Conservation (phyloP, 345 rosid genomes). For the Hirschfeldia incana region DNA sequence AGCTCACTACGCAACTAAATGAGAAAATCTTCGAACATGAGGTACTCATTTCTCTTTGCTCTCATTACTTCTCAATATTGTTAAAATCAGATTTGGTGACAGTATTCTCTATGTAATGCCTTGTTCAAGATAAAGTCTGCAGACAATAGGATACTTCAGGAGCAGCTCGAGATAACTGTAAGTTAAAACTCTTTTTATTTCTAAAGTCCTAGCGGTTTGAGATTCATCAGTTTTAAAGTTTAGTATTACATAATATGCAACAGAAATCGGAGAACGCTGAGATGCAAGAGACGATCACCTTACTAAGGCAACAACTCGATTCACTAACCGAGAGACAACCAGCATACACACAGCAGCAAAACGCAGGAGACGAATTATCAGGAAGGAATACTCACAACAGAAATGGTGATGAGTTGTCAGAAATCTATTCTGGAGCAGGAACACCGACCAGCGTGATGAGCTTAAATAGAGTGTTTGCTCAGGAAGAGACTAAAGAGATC, state of each 20-base stretch:
- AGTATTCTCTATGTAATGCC: constrained; percentile 34
- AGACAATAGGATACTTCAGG: constrained; percentile 95
- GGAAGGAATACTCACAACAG: constrained; percentile 55
- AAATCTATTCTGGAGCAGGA: constrained; percentile 76
- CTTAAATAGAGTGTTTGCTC: constrained; percentile 60
- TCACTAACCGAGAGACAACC: constrained; percentile 46
- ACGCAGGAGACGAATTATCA: constrained; percentile 42
- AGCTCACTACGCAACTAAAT: constrained; percentile 83
- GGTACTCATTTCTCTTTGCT: constrained; percentile 46
- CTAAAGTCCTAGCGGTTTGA: neutral
- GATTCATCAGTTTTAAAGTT: neutral
- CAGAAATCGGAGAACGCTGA: constrained; percentile 85
- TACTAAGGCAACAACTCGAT: constrained; percentile 64
- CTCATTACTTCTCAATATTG: neutral
- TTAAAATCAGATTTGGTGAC: constrained; percentile 17
- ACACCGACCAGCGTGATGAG: constrained; percentile 44
- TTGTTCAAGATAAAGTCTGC: constrained; percentile 76
- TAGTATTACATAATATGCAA: constrained; percentile 12
- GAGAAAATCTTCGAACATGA: constrained; percentile 95
- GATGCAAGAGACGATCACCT: constrained; percentile 70
- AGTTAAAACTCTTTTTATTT: neutral
- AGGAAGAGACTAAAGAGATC: constrained; percentile 52
- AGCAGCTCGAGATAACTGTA: constrained; percentile 90
- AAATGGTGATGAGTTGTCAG: constrained; percentile 57
- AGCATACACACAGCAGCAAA: constrained; percentile 36